phyloP scores from a whole-genome alignment of 2,329 filamentous ascomycete species.

The Talaromyces islandicus region DNA sequence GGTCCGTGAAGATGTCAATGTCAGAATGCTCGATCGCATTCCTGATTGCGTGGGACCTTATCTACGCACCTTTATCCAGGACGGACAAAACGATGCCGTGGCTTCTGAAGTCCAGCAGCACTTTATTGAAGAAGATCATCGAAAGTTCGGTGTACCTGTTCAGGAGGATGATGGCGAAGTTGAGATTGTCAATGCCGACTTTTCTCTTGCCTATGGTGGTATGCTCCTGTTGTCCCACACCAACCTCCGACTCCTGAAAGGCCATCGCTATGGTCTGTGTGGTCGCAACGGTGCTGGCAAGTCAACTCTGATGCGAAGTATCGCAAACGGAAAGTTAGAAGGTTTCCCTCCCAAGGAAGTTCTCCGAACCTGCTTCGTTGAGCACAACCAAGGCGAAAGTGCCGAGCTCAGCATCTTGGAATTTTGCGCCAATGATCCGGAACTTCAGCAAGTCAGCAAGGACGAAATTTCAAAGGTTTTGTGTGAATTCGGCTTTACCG shows the following conservation, averaged over 20 bases:
- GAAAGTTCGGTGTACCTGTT: slow-evolving; percentile 76
- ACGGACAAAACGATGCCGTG: slow-evolving; percentile 58
- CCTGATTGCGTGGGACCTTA: slow-evolving; percentile 66
- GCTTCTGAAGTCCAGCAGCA: slow-evolving; percentile 68
- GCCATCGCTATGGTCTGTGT: slow-evolving; percentile 93
- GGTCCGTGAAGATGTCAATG: slow-evolving; percentile 82
- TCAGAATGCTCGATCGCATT: slow-evolving; percentile 71
- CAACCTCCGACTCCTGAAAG: slow-evolving; percentile 88
- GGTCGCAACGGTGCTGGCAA: slow-evolving; percentile 97
- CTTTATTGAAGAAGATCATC: slow-evolving; percentile 78
- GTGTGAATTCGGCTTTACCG: slow-evolving; percentile 86
- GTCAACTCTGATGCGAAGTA: slow-evolving; percentile 97
- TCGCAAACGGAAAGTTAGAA: slow-evolving; percentile 91
- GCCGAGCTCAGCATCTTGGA: slow-evolving; percentile 93
- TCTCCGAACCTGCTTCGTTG: slow-evolving; percentile 93
- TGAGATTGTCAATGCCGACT: slow-evolving; percentile 96
- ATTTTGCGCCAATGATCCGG: slow-evolving; percentile 83
- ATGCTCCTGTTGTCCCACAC: slow-evolving; percentile 96
- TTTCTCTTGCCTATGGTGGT: slow-evolving; percentile 94
- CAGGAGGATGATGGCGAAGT: slow-evolving; percentile 87
- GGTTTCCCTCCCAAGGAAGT: slow-evolving; percentile 91
- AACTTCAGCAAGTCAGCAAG: slow-evolving; percentile 69
- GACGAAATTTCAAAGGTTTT: slow-evolving; percentile 81
- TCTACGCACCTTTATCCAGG: slow-evolving; percentile 62
- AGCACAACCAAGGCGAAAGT: slow-evolving; percentile 98